Evolutionary conservation across 2,329 filamentous ascomycete genomes (phyloP), one percentile per base, ranked within the genome.

Genomic region (Colletotrichum salicis): DNA sequence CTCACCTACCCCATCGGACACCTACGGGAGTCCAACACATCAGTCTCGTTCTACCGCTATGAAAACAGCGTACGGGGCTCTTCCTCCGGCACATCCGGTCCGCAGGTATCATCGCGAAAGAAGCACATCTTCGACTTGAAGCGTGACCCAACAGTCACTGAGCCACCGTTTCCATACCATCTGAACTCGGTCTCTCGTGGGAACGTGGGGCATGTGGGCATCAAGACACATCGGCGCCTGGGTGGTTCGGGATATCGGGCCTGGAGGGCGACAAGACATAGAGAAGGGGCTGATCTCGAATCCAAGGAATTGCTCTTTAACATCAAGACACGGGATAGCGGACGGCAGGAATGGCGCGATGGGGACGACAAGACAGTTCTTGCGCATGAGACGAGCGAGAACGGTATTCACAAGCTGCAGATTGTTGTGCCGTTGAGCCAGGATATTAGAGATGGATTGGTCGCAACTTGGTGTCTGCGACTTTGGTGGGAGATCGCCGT

Each of bases 61-160:
- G 79, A 82, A 58, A 72, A 76, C 54, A 70, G 68, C 11, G 70
- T 80, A 59, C 55, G 65, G 54, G 15, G 33, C 37, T 45, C 24
- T 27, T 11, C 54, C 5, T 45, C 56, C 19, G 65, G 64, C 24
- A 41, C 73, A 37, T 54, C 64, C 22, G 64, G 27, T 11, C 77
- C 80, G 1, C 74, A 76, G 24, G 63, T 79, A n/a, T 68, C 76
- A 29, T 72, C 76, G 15, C 79, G 76, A 35, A 77, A 79, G 52
- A 77, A 79, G n/a, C 80, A 80, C 64, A 75, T 83, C 24, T 83
- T 77, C 67, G 76, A 82, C 66, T 76, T 83, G 54, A 78, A 76
- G 66, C 81, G 81, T 60, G 78, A 78, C 1, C 77, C 75, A 0
- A 29, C 70, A 10, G 73, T 74, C 3, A 78, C 78, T 33, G 74